Evolutionary conservation across 345 rosid species (phyloP).

Genomic region (Sonneratia caseolaris): DNA sequence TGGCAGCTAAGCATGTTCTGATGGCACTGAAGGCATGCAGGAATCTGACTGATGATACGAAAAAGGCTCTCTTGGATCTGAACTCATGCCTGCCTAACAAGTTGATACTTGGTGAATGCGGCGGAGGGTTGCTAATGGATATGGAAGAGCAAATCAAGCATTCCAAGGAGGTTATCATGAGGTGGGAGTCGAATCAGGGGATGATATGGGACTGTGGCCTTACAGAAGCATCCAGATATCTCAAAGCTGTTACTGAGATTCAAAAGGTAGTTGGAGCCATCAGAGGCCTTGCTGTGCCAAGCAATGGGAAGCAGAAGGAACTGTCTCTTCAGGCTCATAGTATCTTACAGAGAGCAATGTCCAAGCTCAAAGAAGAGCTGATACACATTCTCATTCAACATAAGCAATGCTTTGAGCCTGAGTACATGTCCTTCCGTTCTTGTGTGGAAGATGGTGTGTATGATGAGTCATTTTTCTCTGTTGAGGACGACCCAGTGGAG

Average conservation of each 20-base stretch:
- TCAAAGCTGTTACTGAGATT: constrained; percentile 45
- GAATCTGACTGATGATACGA: constrained; percentile 40
- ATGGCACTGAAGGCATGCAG: constrained; percentile 43
- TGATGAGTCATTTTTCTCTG: constrained; percentile 52
- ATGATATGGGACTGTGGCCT: not conserved
- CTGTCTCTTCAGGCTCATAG: constrained; percentile 33
- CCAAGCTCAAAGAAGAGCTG: constrained; percentile 64
- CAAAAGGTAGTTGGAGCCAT: constrained; percentile 25
- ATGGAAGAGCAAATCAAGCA: constrained; percentile 32
- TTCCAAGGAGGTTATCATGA: constrained; percentile 32
- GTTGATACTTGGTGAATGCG: constrained; percentile 21
- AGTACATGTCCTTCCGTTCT: constrained; percentile 29
- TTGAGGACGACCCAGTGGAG: constrained; percentile 37
- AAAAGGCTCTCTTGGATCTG: constrained; percentile 34
- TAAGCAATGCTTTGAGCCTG: constrained; percentile 28
- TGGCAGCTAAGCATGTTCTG: constrained; percentile 48
- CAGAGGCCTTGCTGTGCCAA: constrained; percentile 17
- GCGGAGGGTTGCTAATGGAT: constrained; percentile 22
- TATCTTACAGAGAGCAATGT: constrained; percentile 54
- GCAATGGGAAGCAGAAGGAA: constrained; percentile 34
- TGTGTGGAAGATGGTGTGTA: constrained; percentile 24
- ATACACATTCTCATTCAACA: constrained; percentile 38
- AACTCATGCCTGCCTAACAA: constrained; percentile 41
- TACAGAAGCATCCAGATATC: constrained; percentile 20
- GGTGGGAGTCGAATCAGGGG: constrained; percentile 41